Evolutionary conservation across 805 yeast species (phyloP).

Genomic region (Alloascoidea africana): DNA sequence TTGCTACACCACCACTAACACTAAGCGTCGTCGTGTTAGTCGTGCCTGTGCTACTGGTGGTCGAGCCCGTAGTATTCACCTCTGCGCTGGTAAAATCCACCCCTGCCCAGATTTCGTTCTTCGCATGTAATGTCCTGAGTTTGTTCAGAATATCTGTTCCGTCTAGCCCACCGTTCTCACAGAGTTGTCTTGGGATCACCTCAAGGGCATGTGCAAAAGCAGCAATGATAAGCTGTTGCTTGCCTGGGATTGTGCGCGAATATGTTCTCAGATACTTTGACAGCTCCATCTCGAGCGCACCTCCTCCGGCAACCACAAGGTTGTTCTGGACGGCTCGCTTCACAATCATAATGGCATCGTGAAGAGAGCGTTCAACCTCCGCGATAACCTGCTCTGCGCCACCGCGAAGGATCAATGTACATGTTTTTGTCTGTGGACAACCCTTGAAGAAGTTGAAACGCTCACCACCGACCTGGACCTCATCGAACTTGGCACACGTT

Average conservation of each 20-base stretch:
- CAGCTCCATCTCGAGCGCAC: conserved; percentile 96
- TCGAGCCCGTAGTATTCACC: too few relatives aligned
- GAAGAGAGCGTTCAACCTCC: conserved; percentile 93
- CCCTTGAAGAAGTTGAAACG: conserved; percentile 89
- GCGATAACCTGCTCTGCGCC: conserved; percentile 98
- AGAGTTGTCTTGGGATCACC: conserved; percentile 90
- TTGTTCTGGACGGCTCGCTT: conserved; percentile 85
- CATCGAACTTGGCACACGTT: conserved; percentile 76
- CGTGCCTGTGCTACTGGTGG: too few relatives aligned
- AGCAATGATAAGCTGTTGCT: conserved; percentile 83
- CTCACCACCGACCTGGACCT: conserved; percentile 90
- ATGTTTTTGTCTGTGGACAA: conserved; percentile 83
- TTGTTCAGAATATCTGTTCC: conserved; percentile 88
- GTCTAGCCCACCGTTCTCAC: conserved; percentile 98
- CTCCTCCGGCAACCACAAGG: conserved; percentile 94
- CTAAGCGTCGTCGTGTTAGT: too few relatives aligned
- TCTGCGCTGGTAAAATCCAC: conserved; percentile 81
- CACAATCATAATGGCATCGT: conserved; percentile 97
- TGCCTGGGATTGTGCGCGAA: conserved; percentile 82
- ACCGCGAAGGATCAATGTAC: conserved; percentile 88
- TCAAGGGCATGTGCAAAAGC: conserved; percentile 94
- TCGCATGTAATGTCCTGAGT: conserved; percentile 86
- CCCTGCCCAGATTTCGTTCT: conserved; percentile 86
- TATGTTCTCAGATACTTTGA: conserved; percentile 79
- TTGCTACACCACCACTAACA: conserved; percentile 37